Percentiles rank a stretch among this genome's conserved stretches.
These are phyloP conservation scores for Pleurotus djamor DNA, from an alignment of 768 basidiomycete genomes.

Conservation along the genomic window DNA sequence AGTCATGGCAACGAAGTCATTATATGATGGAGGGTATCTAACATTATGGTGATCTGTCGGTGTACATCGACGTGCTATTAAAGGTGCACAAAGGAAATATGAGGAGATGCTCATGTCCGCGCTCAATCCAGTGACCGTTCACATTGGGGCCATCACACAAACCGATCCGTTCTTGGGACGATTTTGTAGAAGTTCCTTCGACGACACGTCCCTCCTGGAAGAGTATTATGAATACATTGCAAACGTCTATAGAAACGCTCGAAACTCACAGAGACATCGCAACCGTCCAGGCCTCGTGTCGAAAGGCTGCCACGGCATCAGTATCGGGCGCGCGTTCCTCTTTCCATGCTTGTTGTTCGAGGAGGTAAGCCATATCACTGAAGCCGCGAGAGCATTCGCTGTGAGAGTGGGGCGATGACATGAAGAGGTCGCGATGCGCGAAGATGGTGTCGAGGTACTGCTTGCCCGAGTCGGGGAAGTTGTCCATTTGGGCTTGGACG, in stretches of 20 bases:
- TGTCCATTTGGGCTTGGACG: constrained; percentile 55
- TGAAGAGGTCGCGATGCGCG: constrained; percentile 70
- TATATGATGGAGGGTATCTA: not conserved
- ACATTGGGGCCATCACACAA: constrained; percentile 3
- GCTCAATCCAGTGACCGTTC: constrained; percentile 4
- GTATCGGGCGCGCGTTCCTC: constrained; percentile 68
- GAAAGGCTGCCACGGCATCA: constrained; percentile 68
- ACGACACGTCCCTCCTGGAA: not conserved
- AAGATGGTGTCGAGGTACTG: constrained; percentile 79
- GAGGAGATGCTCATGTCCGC: not conserved
- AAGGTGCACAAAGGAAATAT: not conserved
- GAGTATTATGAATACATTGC: not conserved
- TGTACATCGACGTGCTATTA: not conserved
- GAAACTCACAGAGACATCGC: constrained; percentile 11
- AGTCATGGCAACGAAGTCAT: not conserved
- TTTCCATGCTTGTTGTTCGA: constrained; percentile 67
- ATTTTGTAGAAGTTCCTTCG: constrained; percentile 7
- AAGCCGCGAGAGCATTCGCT: constrained; percentile 60
- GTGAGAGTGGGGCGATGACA: constrained; percentile 59
- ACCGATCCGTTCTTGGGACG: not conserved
- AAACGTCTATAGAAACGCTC: too few species aligned
- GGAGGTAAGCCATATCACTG: constrained; percentile 58
- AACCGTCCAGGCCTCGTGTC: constrained; percentile 68
- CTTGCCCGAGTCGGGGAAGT: constrained; percentile 59
- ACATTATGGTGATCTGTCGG: not conserved